phyloP scores from a whole-genome alignment of 2,329 filamentous ascomycete genomes.

The Sporothrix pseudoabietina region DNA sequence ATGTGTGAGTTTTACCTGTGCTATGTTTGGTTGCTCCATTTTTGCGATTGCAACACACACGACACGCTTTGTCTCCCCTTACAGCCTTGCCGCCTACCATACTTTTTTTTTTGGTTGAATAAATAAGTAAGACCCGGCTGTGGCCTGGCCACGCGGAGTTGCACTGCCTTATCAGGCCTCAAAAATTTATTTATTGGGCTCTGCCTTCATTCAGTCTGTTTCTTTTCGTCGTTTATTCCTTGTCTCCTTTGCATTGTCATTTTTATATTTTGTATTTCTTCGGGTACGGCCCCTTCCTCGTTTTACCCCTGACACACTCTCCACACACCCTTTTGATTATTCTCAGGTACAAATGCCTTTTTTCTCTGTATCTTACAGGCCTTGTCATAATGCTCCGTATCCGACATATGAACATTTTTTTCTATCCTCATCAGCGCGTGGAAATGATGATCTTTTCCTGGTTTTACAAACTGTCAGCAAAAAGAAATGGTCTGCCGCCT shows the following conservation, averaged over 20 bases:
- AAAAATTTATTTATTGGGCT: background rate
- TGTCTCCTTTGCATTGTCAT: background rate
- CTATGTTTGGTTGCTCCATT: background rate
- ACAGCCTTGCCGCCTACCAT: slow-evolving; percentile 18
- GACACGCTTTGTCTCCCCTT: slow-evolving; percentile 7
- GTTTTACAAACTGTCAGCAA: background rate
- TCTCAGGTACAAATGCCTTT: background rate
- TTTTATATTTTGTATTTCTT: background rate
- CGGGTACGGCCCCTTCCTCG: slow-evolving; percentile 19
- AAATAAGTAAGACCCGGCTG: background rate
- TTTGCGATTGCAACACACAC: slow-evolving; percentile 12
- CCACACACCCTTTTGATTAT: slow-evolving; percentile 20
- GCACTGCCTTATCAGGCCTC: slow-evolving; percentile 29
- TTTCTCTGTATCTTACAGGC: background rate
- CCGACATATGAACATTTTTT: background rate
- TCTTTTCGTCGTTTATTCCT: background rate
- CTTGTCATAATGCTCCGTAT: background rate
- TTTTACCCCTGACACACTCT: slow-evolving; percentile 26
- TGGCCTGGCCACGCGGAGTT: slow-evolving; percentile 25
- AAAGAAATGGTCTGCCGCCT: background rate
- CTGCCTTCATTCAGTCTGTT: background rate
- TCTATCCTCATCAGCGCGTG: background rate
- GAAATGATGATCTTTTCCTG: background rate
- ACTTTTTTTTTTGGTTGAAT: background rate
- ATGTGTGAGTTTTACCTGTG: slow-evolving; percentile 1